These are phyloP conservation scores for Oryza glaberrima DNA, from an alignment of 176 grass and related monocot species.

Conservation along the genomic window DNA sequence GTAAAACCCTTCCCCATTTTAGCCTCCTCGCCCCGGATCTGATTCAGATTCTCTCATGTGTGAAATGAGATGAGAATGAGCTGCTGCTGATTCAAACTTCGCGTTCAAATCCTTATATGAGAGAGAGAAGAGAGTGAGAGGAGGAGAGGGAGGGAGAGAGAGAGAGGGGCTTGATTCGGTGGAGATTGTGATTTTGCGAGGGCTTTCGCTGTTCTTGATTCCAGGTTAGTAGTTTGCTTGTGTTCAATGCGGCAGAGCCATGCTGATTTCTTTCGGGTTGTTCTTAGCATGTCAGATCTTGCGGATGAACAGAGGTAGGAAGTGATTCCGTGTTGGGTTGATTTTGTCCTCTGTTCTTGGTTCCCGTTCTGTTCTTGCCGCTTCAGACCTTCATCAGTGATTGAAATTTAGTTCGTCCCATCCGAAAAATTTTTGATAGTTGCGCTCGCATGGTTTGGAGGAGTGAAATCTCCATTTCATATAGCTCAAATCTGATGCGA, in stretches of 20 bases:
- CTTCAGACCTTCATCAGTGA: too few relatives aligned
- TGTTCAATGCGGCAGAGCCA: neutral
- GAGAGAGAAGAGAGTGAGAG: neutral
- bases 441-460: neutral
- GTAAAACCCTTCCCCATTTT: slow-evolving; percentile 27
- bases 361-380: neutral
- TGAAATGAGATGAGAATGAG: neutral
- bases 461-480: neutral
- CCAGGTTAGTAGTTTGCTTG: slow-evolving; percentile 34
- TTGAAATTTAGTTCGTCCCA: neutral
- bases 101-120: slow-evolving; percentile 31
- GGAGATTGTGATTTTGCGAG: neutral
- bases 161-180: neutral
- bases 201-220: slow-evolving; percentile 13
- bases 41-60: neutral
- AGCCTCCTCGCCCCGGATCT: slow-evolving; percentile 17
- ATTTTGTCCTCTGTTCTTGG: too few relatives aligned
- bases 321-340: too few relatives aligned
- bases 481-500: neutral
- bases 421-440: neutral
- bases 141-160: neutral
- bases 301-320: neutral
- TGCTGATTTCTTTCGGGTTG: too few relatives aligned
- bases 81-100: neutral
- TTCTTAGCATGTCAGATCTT: neutral